Percentiles rank a stretch among this genome's conserved stretches.
These are phyloP conservation scores for Ustilago hordei DNA, from an alignment of 1,284 basidiomycete species.

Conservation along the genomic window DNA sequence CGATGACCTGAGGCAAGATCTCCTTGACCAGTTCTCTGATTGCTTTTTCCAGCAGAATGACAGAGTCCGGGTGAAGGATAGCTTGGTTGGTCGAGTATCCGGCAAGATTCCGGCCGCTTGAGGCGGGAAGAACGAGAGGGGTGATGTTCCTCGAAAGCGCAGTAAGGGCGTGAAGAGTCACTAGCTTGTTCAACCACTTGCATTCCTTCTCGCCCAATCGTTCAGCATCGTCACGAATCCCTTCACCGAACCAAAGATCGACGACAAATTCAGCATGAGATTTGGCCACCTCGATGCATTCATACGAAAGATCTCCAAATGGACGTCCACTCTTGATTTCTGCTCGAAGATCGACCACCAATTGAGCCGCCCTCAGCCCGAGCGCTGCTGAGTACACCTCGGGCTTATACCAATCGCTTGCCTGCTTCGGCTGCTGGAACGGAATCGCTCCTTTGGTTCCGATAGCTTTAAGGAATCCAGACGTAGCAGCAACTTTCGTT, in stretches of 20 bases:
- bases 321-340: conserved; percentile 52
- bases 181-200: conserved; percentile 56
- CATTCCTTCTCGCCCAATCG: conserved; percentile 39
- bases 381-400: conserved; percentile 56
- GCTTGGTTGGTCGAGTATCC: conserved; percentile 75
- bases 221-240: conserved; percentile 47
- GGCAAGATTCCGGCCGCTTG: conserved; percentile 74
- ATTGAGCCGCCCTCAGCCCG: conserved; percentile 55
- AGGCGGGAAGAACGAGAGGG: conserved; percentile 74
- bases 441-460: conserved; percentile 35
- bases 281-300: conserved; percentile 64
- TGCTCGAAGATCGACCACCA: conserved; percentile 58
- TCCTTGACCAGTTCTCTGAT: conserved; percentile 74
- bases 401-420: conserved; percentile 56
- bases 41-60: conserved; percentile 74
- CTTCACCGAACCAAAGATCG: conserved; percentile 63
- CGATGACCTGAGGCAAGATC: conserved; percentile 78
- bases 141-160: conserved; percentile 59
- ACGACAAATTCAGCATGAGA: conserved; percentile 63
- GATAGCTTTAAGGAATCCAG: conserved; percentile 56
- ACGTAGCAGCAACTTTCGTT: conserved; percentile 51
- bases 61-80: conserved; percentile 71
- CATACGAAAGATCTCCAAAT: conserved; percentile 58
- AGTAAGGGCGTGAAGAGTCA: conserved; percentile 54
- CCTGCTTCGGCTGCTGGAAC: conserved; percentile 42